Evolutionary conservation across 768 basidiomycete species (phyloP).

Genomic region (Coprinopsis sp.): DNA sequence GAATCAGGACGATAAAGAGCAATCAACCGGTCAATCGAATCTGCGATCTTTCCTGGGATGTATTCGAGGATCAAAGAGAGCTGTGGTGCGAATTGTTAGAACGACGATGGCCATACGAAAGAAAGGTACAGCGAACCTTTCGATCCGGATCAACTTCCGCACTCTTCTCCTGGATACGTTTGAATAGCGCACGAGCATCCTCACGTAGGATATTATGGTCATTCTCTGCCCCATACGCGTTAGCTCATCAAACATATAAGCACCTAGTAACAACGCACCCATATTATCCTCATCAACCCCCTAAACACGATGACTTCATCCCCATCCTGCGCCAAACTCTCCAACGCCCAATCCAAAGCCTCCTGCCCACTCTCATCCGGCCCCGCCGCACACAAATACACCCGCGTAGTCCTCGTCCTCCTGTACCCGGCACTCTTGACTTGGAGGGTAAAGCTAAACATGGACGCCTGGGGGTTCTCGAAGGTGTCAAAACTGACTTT

Average conservation of each 20-base stretch:
- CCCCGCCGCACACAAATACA: slow-evolving; percentile 86
- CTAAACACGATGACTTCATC: slow-evolving; percentile 92
- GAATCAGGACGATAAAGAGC: slow-evolving; percentile 90
- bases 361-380: slow-evolving; percentile 84
- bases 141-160: slow-evolving; percentile 73
- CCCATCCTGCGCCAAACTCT: slow-evolving; percentile 77
- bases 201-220: slow-evolving; percentile 76
- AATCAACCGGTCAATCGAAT: slow-evolving; percentile 88
- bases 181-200: slow-evolving; percentile 82
- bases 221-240: slow-evolving; percentile 43
- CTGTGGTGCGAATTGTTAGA: slow-evolving; percentile 26
- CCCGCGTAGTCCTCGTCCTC: slow-evolving; percentile 71
- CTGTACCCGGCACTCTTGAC: slow-evolving; percentile 82
- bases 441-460: slow-evolving; percentile 85
- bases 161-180: slow-evolving; percentile 73
- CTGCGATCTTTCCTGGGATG: slow-evolving; percentile 85
- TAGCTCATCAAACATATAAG: background rate
- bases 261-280: slow-evolving; percentile 39
- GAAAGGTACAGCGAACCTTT: slow-evolving; percentile 40
- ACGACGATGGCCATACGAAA: background rate
- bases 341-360: slow-evolving; percentile 91
- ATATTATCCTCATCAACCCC: slow-evolving; percentile 87
- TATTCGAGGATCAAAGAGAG: slow-evolving; percentile 91
- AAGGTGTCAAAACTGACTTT: slow-evolving; percentile 88
- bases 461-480: slow-evolving; percentile 71